Conservation (phyloP, 2,329 filamentous ascomycete genomes). For the Monosporascus ibericus region DNA sequence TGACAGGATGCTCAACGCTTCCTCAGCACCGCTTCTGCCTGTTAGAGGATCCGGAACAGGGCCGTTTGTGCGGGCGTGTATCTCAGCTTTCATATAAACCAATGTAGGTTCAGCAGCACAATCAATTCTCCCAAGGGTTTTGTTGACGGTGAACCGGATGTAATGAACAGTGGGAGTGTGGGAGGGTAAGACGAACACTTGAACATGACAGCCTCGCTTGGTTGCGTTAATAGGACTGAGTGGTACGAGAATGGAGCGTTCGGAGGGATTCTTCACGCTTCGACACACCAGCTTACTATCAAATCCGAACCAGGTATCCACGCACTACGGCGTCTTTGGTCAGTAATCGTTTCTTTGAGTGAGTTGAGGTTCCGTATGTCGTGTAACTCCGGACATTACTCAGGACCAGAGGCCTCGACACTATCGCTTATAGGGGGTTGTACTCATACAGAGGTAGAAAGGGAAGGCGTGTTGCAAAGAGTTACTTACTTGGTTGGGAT, state of each 20-base stretch:
- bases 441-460: not conserved
- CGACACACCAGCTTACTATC: conserved; percentile 51
- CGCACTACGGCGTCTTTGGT: not conserved
- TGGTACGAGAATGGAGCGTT: conserved; percentile 49
- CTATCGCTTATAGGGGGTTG: no score
- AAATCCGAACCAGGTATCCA: conserved; percentile 45
- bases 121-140: conserved; percentile 46
- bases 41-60: conserved; percentile 53
- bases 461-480: not conserved
- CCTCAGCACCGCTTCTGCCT: conserved; percentile 53
- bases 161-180: conserved; percentile 29
- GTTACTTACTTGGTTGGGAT: conserved; percentile 38
- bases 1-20: conserved; percentile 43
- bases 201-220: conserved; percentile 35
- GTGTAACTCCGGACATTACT: no score
- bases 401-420: no score
- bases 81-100: conserved; percentile 48
- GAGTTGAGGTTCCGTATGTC: not conserved
- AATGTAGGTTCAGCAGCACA: conserved; percentile 51
- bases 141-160: conserved; percentile 46
- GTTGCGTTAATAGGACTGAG: conserved; percentile 30
- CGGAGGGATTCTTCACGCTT: conserved; percentile 30
- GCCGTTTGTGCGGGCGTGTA: conserved; percentile 57
- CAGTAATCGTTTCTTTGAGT: not conserved
- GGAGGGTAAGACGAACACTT: conserved; percentile 28